These are phyloP conservation scores for Xylaria digitata DNA, from an alignment of 2,329 filamentous ascomycete genomes.

Conservation along the genomic window DNA sequence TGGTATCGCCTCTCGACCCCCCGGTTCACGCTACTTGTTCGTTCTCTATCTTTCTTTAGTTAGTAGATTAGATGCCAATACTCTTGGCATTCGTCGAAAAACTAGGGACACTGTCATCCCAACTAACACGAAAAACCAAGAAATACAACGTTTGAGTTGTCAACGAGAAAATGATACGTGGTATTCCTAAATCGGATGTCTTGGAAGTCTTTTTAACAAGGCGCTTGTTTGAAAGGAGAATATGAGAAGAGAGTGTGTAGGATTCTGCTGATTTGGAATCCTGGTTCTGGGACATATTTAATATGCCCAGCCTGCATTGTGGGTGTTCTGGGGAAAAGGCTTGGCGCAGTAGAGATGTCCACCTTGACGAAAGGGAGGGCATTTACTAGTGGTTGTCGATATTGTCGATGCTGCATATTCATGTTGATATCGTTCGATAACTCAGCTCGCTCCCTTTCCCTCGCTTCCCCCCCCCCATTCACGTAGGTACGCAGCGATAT, in stretches of 20 bases:
- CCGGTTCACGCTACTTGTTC: conserved; percentile 1
- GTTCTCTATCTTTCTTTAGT: not conserved
- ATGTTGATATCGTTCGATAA: conserved; percentile 23
- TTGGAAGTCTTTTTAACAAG: conserved; percentile 4
- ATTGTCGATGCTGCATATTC: conserved; percentile 17
- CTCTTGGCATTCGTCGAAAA: conserved; percentile 1
- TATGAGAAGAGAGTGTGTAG: not conserved
- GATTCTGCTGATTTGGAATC: conserved; percentile 29
- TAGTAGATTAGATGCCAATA: conserved; percentile 13
- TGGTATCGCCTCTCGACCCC: too few relatives aligned
- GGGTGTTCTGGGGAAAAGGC: conserved; percentile 25
- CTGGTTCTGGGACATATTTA: not conserved
- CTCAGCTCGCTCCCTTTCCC: too few relatives aligned
- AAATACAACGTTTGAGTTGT: not conserved
- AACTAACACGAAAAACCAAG: conserved; percentile 9
- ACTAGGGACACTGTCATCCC: not conserved
- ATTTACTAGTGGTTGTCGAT: conserved; percentile 1
- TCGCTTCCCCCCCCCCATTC: not conserved
- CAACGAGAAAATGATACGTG: conserved; percentile 3
- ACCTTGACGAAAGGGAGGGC: not conserved
- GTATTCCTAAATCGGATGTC: conserved; percentile 11
- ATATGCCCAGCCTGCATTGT: conserved; percentile 15
- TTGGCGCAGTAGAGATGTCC: conserved; percentile 29
- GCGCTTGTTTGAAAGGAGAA: conserved; percentile 11
- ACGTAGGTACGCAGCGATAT: conserved; percentile 25